Base-by-base conservation (phyloP, 306 rosid species). In the Cicer yamashitae region DNA sequence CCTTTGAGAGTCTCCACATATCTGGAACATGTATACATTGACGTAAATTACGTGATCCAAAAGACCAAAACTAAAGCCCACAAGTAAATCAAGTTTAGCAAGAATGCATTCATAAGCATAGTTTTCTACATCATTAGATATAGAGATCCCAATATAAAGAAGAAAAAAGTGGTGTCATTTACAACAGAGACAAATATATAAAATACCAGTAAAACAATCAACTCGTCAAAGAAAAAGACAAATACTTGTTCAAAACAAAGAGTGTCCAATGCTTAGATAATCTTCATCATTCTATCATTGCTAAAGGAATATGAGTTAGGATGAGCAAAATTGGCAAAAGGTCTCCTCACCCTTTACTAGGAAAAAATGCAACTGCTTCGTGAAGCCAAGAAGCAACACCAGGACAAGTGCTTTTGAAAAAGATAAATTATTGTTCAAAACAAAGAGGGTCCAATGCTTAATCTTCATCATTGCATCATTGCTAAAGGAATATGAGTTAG, bases 361-460 rank as follows among this genome's bases (percentile, higher is more conserved):
- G 86, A 77, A 97, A 94, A 78, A 79, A 80, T 37, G 86, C 87
- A 86, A 94, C 87, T 18, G 85, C 96, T 81, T 86, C 93, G 15
- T 68, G 83, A 76, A 94, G 97, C 97, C 98, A 94, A n/a, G 91
- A 90, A 86, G 96, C 89, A 82, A 94, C 93, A 41, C 91, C 96
- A 41, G 96, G 93, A 79, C 91, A 94, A 77, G 94, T 86, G 81
- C 84, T 85, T 86, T 84, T 94, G 39, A 50, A 34, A 30, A 69
- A 79, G 20, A 77, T 47, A 71, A 38, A 59, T 51, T 52, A 67
- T 60, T 17, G 44, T 22, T 79, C 71, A 37, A 61, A 73, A 45
- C 13, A 18, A 47, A 60, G 59, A 13, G 74, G 41, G 59, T 47
- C n/a, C 75, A 51, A 77, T 51, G 58, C 68, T 37, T 15, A 69